Evolutionary conservation across 352 stramenopile species (phyloP), one percentile per base, ranked within the genome.

Genomic region (Paralagenidium karlingii): DNA sequence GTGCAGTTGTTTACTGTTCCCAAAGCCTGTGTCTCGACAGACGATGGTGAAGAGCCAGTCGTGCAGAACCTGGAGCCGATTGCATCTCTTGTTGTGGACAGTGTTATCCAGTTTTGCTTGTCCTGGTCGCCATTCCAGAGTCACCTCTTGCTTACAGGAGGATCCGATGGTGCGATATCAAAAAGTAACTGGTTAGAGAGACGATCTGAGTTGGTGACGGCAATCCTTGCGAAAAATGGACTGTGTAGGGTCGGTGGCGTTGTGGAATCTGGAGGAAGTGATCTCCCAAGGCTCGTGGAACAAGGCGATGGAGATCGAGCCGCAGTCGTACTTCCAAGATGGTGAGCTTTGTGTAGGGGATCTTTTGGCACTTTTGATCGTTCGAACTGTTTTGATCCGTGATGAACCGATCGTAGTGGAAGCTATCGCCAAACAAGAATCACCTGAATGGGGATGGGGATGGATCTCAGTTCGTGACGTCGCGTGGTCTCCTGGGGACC

Each of bases 391-490:
- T 33, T 20, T 37, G 5, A 37, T 63, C 34, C 48, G 13, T 3
- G 12, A 33, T 26, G 26, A 49, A 22, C 26, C 40, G 34, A 13
- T 22, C 51, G n/a, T 31, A 91, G 78, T 70, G 9, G 78, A 92
- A 27, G 81, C 71, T 6, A 60, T 82, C 13, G 71, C 68, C 34
- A 92, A 92, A 45, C 73, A 88, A 46, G 68, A 88, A 39, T 51
- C 67, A 1, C 83, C 86, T 43, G 75, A 88, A 25, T 92, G 78
- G 78, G 73, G 75, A 10, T 79, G 61, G 52, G 75, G 75, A 13
- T 92, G 78, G 78, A 69, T 87, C 15, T 75, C 78, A 12, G 63
- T 92, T 9, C 75, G 78, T 37, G 69, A 70, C 1, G 65, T 92
- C 18, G 53, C 57, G 8, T 92, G 78, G 78, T 88, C 73, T 21